Conservation (phyloP, 495 filamentous ascomycete species). For the Amphirosellinia nigrospora region DNA sequence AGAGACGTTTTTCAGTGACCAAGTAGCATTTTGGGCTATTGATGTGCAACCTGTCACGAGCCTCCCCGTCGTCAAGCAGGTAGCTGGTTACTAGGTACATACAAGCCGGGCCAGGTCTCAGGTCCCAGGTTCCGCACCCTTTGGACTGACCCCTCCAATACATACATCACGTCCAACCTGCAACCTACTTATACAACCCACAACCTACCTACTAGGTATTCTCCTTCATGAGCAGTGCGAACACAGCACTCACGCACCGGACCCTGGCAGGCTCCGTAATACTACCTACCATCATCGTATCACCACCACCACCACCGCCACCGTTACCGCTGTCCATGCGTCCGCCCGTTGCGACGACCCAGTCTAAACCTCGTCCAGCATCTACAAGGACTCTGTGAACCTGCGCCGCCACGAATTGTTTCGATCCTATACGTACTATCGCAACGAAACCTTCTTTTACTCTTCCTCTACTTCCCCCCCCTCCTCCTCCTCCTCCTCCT, state of each 20-base stretch:
- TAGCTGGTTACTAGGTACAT: not conserved
- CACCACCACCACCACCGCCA: too few relatives aligned
- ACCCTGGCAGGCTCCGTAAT: not conserved
- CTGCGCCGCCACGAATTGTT: conserved; percentile 1
- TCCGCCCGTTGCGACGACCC: conserved; percentile 17
- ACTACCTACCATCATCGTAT: too few relatives aligned
- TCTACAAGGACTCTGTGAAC: not conserved
- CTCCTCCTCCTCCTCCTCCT: not conserved
- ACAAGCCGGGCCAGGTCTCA: too few relatives aligned
- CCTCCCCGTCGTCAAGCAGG: not conserved
- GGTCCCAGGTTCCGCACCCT: conserved; percentile 1
- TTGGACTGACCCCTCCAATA: conserved; percentile 6
- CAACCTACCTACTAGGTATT: not conserved
- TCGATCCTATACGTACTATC: not conserved
- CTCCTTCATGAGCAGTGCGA: conserved; percentile 1
- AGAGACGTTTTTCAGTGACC: not conserved
- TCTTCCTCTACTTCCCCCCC: not conserved
- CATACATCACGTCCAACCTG: not conserved
- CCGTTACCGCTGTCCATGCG: conserved; percentile 11
- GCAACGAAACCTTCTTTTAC: not conserved
- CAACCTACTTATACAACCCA: not conserved
- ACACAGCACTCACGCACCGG: not conserved
- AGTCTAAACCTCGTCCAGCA: not conserved
- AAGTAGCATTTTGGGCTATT: not conserved
- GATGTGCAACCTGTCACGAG: conserved; percentile 16